A percentile compares a stretch with the other conserved stretches of the same genome.
These are phyloP conservation scores for Colletotrichum shisoi DNA, from an alignment of 2,329 filamentous ascomycete species.

Conservation along the genomic window DNA sequence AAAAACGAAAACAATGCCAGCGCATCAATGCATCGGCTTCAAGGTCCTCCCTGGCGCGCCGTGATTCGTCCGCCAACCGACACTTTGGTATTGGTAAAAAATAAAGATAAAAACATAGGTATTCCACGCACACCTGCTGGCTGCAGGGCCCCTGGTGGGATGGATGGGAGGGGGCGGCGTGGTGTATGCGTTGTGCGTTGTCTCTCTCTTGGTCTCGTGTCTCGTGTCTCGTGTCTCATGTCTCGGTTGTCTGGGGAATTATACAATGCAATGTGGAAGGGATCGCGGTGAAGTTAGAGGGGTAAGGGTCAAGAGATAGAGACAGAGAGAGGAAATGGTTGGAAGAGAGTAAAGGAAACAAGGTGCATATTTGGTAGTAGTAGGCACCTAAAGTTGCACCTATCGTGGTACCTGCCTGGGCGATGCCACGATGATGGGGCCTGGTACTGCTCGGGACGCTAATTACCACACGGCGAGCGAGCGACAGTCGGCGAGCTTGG, in stretches of 20 bases:
- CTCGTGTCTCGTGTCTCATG: conserved; percentile 16
- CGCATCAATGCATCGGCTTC: conserved; percentile 38
- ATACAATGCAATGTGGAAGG: background rate
- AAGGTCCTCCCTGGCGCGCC: conserved; percentile 7
- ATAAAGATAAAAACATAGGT: too few species aligned
- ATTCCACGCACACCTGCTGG: conserved; percentile 1
- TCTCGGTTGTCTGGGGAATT: background rate
- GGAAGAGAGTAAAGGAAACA: background rate
- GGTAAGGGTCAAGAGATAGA: too few species aligned
- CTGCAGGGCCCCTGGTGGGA: conserved; percentile 18
- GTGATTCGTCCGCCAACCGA: conserved; percentile 36
- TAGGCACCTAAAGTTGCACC: too few species aligned
- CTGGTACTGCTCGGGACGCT: conserved; percentile 11
- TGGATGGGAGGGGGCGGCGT: background rate
- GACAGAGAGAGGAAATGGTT: background rate
- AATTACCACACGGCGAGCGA: conserved; percentile 1
- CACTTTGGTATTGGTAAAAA: background rate
- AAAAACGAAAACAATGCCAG: conserved; percentile 39
- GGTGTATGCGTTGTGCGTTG: background rate
- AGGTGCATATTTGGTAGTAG: too few species aligned
- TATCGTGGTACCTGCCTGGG: too few species aligned
- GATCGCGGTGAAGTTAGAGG: too few species aligned
- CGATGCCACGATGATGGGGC: conserved; percentile 25
- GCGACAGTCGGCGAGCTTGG: background rate
- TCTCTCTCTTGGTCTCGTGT: conserved; percentile 18